phyloP scores from a whole-genome alignment of 768 basidiomycete genomes.

The Collybia sp. region DNA sequence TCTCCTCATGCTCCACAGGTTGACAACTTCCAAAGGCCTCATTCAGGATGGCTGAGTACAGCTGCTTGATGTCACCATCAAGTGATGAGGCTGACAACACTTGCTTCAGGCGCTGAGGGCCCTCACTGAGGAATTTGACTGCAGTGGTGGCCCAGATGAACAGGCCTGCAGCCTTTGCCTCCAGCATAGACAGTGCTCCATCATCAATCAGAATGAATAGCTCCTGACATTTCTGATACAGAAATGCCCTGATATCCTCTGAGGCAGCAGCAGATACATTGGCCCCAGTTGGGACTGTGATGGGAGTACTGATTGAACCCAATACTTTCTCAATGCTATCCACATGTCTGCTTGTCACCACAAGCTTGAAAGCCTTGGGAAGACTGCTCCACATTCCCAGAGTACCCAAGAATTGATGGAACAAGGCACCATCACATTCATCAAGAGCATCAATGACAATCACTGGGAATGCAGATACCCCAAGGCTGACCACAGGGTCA shows the following conservation, averaged over 20 bases:
- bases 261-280: no score
- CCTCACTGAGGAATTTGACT: conserved; percentile 11
- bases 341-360: no score
- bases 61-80: background rate
- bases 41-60: background rate
- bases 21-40: background rate
- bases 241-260: no score
- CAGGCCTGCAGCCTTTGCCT: conserved; percentile 8
- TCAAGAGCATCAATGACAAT: background rate
- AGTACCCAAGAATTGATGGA: no score
- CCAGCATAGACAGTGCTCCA: background rate
- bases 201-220: no score
- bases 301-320: no score
- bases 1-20: background rate
- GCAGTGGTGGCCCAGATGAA: conserved; percentile 20
- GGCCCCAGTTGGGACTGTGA: no score
- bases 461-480: conserved; percentile 6
- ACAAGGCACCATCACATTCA: background rate
- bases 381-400: no score
- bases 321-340: no score
- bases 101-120: conserved; percentile 3
- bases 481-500: no score
- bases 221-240: no score
- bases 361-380: no score
- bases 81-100: background rate